Conservation (phyloP, 345 rosid species). For the Schrenkiella parvula region DNA sequence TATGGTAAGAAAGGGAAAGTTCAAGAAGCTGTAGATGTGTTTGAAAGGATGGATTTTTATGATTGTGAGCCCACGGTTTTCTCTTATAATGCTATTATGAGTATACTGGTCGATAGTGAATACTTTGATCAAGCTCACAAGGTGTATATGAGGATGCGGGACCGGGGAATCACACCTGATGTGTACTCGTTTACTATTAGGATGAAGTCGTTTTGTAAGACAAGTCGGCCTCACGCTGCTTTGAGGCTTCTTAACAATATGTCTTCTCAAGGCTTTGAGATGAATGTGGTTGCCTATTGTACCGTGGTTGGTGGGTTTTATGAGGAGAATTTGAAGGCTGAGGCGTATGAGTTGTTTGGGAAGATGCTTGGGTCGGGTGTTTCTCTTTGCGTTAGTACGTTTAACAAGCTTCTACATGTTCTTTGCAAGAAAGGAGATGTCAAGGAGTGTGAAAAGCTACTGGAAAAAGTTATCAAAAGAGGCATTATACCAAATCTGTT, state of each 20-base stretch:
- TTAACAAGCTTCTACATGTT: slow-evolving; percentile 77
- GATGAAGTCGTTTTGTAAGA: slow-evolving; percentile 85
- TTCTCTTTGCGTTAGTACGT: slow-evolving; percentile 49
- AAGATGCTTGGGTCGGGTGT: slow-evolving; percentile 63
- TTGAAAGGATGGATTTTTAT: slow-evolving; percentile 93
- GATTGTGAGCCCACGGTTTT: slow-evolving; percentile 60
- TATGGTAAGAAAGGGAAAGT: slow-evolving; percentile 76
- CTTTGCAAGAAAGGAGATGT: slow-evolving; percentile 76
- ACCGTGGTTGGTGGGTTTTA: slow-evolving; percentile 72
- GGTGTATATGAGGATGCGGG: slow-evolving; percentile 81
- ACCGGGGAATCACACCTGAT: slow-evolving; percentile 62
- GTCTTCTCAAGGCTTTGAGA: slow-evolving; percentile 69
- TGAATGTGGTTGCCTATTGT: slow-evolving; percentile 76
- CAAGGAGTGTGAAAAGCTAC: slow-evolving; percentile 66
- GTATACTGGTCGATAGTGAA: slow-evolving; percentile 63
- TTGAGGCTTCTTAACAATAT: slow-evolving; percentile 76
- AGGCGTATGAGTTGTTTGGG: slow-evolving; percentile 71
- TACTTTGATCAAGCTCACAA: slow-evolving; percentile 78
- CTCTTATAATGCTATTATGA: slow-evolving; percentile 79
- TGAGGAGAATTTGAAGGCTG: slow-evolving; percentile 42
- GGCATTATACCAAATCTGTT: slow-evolving; percentile 73
- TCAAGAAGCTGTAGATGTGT: slow-evolving; percentile 78
- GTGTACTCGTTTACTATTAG: slow-evolving; percentile 76
- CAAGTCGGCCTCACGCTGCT: slow-evolving; percentile 75
- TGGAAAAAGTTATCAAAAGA: slow-evolving; percentile 66